Conservation (phyloP, 2,329 filamentous ascomycete genomes). For the Aspergillus intermedius region DNA sequence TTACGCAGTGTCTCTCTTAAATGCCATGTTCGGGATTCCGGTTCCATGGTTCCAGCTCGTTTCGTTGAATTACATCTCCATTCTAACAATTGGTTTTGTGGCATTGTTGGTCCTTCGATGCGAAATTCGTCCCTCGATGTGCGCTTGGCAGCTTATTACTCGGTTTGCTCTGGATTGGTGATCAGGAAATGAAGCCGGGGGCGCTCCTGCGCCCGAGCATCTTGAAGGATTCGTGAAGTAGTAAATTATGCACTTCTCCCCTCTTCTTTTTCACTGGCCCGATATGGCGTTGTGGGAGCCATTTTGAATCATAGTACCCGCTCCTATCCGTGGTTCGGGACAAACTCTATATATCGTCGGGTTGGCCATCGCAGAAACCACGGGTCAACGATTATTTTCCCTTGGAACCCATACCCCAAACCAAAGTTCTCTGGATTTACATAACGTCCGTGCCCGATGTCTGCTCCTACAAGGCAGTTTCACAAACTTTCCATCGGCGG, state of each 20-base stretch:
- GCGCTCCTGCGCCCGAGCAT: not conserved
- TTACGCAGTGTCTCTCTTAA: too few relatives aligned
- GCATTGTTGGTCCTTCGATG: not conserved
- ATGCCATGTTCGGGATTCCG: not conserved
- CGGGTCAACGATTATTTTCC: not conserved
- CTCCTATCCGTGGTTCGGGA: slow-evolving; percentile 29
- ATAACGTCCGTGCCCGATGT: slow-evolving; percentile 24
- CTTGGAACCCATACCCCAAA: slow-evolving; percentile 2
- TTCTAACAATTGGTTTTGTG: not conserved
- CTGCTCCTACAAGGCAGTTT: slow-evolving; percentile 34
- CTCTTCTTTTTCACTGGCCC: slow-evolving; percentile 2
- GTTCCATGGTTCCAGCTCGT: not conserved
- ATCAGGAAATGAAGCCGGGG: too few relatives aligned
- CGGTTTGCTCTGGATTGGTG: not conserved
- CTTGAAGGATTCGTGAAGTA: not conserved
- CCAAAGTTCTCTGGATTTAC: slow-evolving; percentile 6
- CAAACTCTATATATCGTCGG: slow-evolving; percentile 26
- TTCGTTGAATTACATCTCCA: not conserved
- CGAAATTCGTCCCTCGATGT: not conserved
- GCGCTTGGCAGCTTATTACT: not conserved
- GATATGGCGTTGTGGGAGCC: slow-evolving; percentile 5
- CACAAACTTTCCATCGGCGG: slow-evolving; percentile 33
- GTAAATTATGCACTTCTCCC: not conserved
- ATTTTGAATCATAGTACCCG: slow-evolving; percentile 28
- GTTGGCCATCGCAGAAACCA: slow-evolving; percentile 3